Conservation (phyloP, 2,329 filamentous ascomycete species). For the Didymella glomerata region DNA sequence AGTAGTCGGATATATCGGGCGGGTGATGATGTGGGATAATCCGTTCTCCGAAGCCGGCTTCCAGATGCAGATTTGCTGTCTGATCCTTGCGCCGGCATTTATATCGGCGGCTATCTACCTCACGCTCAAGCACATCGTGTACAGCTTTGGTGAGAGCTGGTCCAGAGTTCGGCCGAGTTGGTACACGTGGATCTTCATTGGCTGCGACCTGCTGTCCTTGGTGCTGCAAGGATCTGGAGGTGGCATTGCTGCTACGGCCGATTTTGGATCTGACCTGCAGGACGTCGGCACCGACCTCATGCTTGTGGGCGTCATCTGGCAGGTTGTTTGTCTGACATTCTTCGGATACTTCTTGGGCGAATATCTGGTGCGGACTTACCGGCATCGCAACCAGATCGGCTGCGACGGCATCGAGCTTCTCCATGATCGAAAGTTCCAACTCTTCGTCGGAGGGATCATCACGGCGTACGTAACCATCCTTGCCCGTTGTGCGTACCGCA, state of each 20-base stretch:
- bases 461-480: conserved; percentile 56
- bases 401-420: conserved; percentile 23
- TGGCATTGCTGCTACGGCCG: conserved; percentile 37
- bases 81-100: conserved; percentile 68
- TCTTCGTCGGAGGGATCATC: conserved; percentile 41
- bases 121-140: conserved; percentile 63
- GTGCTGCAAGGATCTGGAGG: conserved; percentile 65
- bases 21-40: conserved; percentile 62
- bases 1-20: conserved; percentile 63
- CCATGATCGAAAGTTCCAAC: conserved; percentile 25
- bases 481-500: conserved; percentile 57
- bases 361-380: conserved; percentile 39
- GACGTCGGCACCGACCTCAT: conserved; percentile 63
- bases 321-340: conserved; percentile 61
- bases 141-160: conserved; percentile 57
- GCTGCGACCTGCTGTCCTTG: conserved; percentile 64
- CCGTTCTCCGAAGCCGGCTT: conserved; percentile 61
- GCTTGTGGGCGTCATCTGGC: conserved; percentile 64
- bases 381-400: conserved; percentile 26
- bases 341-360: conserved; percentile 55
- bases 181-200: conserved; percentile 67
- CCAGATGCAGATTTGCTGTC: conserved; percentile 60
- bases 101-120: conserved; percentile 64
- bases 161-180: conserved; percentile 40
- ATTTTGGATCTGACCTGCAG: conserved; percentile 43